These are phyloP conservation scores for Pyricularia grisea DNA, from an alignment of 2,329 filamentous ascomycete species.

Conservation along the genomic window DNA sequence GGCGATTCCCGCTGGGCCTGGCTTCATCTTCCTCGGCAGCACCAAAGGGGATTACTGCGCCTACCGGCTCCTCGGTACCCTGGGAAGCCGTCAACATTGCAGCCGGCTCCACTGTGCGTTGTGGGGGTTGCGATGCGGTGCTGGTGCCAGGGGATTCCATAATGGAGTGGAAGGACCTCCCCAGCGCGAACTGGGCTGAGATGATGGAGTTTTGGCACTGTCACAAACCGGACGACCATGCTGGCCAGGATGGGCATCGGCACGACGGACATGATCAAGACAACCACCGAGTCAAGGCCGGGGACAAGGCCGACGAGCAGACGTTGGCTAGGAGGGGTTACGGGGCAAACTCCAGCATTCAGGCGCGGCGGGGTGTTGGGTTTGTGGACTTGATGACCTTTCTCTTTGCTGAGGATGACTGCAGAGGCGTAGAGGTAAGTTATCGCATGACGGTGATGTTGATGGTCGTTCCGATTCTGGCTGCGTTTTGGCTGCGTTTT, in stretches of 20 bases:
- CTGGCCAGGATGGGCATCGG: conserved; percentile 15
- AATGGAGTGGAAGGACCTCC: conserved; percentile 76
- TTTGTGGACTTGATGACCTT: conserved; percentile 78
- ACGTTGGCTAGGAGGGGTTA: conserved; percentile 61
- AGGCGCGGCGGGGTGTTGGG: conserved; percentile 55
- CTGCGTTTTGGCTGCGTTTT: conserved; percentile 7
- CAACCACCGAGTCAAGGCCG: not conserved
- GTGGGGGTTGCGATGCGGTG: conserved; percentile 26
- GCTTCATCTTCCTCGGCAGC: conserved; percentile 16
- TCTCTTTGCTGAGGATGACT: conserved; percentile 60
- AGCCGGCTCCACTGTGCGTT: conserved; percentile 28
- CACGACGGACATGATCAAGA: conserved; percentile 15
- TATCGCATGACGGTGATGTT: not conserved
- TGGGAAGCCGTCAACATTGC: conserved; percentile 47
- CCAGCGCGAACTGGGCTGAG: conserved; percentile 96
- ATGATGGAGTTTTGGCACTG: conserved; percentile 99
- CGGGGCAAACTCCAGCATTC: conserved; percentile 68
- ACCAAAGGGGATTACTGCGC: conserved; percentile 24
- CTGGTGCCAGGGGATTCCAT: conserved; percentile 30
- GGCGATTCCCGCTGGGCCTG: conserved; percentile 37
- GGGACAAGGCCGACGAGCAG: conserved; percentile 27
- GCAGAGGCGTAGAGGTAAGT: conserved; percentile 33
- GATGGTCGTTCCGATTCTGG: not conserved
- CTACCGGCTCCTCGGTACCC: conserved; percentile 23
- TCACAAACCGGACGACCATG: conserved; percentile 61